Evolutionary conservation across 2,329 filamentous ascomycete species (phyloP), one percentile per base, ranked within the genome.

Genomic region (Pseudomassariella vexata): DNA sequence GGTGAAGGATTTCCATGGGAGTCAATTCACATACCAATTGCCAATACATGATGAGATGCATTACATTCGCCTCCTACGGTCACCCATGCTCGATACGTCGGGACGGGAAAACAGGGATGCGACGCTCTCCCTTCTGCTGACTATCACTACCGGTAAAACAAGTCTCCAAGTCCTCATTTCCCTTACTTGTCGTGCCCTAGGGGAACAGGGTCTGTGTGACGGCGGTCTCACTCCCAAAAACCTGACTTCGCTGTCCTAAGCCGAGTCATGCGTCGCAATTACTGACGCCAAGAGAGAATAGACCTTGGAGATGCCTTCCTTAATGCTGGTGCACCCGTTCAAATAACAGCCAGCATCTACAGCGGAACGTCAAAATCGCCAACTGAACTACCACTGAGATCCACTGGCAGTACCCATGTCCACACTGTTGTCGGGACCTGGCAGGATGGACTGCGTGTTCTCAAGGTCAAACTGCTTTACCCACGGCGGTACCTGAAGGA

Each of bases 221-320:
- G n/a, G n/a, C n/a, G n/a, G n/a, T n/a, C n/a, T n/a, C n/a, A n/a
- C n/a, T n/a, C n/a, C n/a, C n/a, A n/a, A n/a, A n/a, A n/a, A n/a
- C n/a, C n/a, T n/a, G n/a, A n/a, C n/a, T n/a, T n/a, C n/a, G n/a
- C n/a, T n/a, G n/a, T n/a, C n/a, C n/a, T n/a, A n/a, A n/a, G n/a
- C n/a, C n/a, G n/a, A n/a, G n/a, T n/a, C n/a, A n/a, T n/a, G n/a
- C n/a, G n/a, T n/a, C n/a, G n/a, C n/a, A n/a, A n/a, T n/a, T n/a
- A n/a, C n/a, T n/a, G n/a, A n/a, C n/a, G n/a, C n/a, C n/a, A n/a
- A n/a, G n/a, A n/a, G n/a, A n/a, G n/a, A n/a, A n/a, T n/a, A n/a
- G 73, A 78, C 37, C 59, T 77, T 2, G 70, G 73, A 19, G 73
- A 78, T 44, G 59, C 68, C 1, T 73, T 73, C 30, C 60, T 77